Percentiles rank a stretch among this genome's conserved stretches.
phyloP scores from a whole-genome alignment of 768 basidiomycete species.

The Dioszegia crocea region DNA sequence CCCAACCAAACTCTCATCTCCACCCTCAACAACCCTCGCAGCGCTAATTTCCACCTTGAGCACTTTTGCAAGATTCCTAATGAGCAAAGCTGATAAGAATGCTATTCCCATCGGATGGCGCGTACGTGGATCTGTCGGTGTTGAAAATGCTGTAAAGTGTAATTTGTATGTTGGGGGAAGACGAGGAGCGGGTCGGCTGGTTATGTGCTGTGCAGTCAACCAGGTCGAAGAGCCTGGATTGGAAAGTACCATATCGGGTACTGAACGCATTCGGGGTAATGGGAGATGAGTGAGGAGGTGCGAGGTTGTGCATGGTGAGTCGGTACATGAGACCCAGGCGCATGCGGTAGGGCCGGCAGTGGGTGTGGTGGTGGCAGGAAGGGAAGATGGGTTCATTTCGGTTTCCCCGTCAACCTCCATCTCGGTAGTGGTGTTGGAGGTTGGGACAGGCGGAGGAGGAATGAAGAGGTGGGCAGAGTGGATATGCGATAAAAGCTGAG shows the following conservation, averaged over 20 bases:
- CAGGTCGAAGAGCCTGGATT: not conserved
- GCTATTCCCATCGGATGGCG: slow-evolving; percentile 55
- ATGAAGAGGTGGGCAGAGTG: slow-evolving; percentile 57
- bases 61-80: slow-evolving; percentile 76
- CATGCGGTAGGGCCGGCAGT: slow-evolving; percentile 63
- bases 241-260: slow-evolving; percentile 8
- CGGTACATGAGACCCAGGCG: slow-evolving; percentile 67
- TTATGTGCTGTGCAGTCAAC: slow-evolving; percentile 51
- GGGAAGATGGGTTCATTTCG: too few relatives aligned
- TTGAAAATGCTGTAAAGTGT: slow-evolving; percentile 52
- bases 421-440: too few relatives aligned
- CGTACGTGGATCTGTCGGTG: slow-evolving; percentile 58
- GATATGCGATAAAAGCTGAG: slow-evolving; percentile 47
- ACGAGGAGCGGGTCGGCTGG: slow-evolving; percentile 66
- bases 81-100: slow-evolving; percentile 72
- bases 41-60: slow-evolving; percentile 53
- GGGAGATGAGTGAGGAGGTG: slow-evolving; percentile 64
- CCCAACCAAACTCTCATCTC: slow-evolving; percentile 10
- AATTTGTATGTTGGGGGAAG: slow-evolving; percentile 60
- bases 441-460: slow-evolving; percentile 13
- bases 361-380: too few relatives aligned
- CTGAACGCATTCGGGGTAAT: slow-evolving; percentile 8
- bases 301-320: slow-evolving; percentile 54
- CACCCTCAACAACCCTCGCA: slow-evolving; percentile 9
- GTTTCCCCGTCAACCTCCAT: too few relatives aligned